Evolutionary conservation across 169 alveolate genomes (phyloP).

Genomic region (Plasmodium inui): DNA sequence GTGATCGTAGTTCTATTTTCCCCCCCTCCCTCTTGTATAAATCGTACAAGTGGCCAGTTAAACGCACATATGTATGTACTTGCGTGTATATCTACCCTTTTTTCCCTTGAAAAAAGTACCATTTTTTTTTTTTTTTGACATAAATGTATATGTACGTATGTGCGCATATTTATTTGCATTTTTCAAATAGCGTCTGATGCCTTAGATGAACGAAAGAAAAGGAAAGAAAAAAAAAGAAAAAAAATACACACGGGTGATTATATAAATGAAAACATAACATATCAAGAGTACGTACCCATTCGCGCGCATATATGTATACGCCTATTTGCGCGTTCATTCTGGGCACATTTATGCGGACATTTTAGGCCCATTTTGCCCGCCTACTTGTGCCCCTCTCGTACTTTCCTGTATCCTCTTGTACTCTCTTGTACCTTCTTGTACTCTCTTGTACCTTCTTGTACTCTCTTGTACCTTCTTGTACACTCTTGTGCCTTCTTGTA

Average conservation of each 20-base stretch:
- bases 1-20: neutral
- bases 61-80: neutral
- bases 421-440: too few species aligned
- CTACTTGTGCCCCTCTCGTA: neutral
- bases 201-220: neutral
- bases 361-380: neutral
- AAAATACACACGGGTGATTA: neutral
- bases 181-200: neutral
- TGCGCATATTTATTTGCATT: neutral
- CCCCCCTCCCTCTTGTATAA: neutral
- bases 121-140: neutral
- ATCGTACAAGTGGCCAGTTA: slow-evolving; percentile 5
- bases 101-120: neutral
- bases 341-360: neutral
- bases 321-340: neutral
- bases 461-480: too few species aligned
- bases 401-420: neutral
- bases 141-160: neutral
- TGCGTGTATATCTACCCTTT: neutral
- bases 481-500: neutral
- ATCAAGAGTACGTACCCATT: neutral
- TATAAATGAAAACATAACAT: neutral
- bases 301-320: neutral
- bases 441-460: neutral
- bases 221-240: neutral